phyloP scores from a whole-genome alignment of 169 alveolate genomes.

The Plasmodium vivax region DNA sequence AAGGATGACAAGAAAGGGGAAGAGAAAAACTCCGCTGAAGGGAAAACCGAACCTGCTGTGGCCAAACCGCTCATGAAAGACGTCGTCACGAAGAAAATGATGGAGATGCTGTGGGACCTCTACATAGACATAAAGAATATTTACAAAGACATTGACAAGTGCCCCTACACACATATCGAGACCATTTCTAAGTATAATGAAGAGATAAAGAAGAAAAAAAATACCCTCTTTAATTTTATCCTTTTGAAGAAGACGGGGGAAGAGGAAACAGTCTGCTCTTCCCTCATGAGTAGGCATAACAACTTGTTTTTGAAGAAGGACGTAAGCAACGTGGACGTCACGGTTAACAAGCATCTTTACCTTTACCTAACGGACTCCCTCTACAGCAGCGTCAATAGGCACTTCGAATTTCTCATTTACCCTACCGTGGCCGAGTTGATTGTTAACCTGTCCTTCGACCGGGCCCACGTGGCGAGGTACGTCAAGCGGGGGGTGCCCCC shows the following conservation, averaged over 20 bases:
- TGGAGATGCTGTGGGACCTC: slow-evolving; percentile 69
- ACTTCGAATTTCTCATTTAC: not conserved
- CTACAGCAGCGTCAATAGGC: not conserved
- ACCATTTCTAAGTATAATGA: slow-evolving; percentile 67
- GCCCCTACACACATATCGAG: slow-evolving; percentile 68
- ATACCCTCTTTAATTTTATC: slow-evolving; percentile 19
- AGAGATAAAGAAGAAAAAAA: slow-evolving; percentile 56
- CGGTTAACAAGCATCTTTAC: slow-evolving; percentile 28
- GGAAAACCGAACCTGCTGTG: not conserved
- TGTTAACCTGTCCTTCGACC: slow-evolving; percentile 1
- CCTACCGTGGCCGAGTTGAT: slow-evolving; percentile 17
- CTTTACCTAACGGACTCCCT: slow-evolving; percentile 13
- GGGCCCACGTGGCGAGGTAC: not conserved
- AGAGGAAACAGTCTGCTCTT: not conserved
- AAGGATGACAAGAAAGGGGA: not conserved
- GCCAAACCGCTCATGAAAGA: not conserved
- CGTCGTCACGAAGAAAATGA: slow-evolving; percentile 30
- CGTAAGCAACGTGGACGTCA: slow-evolving; percentile 43
- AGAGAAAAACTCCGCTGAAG: not conserved
- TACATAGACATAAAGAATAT: slow-evolving; percentile 60
- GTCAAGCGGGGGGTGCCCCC: not conserved
- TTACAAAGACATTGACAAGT: slow-evolving; percentile 62
- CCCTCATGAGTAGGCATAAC: not conserved
- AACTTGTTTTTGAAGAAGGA: slow-evolving; percentile 28
- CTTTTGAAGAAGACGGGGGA: slow-evolving; percentile 12